These are phyloP conservation scores for Triadica sebifera DNA, from an alignment of 345 rosid species.

Conservation along the genomic window DNA sequence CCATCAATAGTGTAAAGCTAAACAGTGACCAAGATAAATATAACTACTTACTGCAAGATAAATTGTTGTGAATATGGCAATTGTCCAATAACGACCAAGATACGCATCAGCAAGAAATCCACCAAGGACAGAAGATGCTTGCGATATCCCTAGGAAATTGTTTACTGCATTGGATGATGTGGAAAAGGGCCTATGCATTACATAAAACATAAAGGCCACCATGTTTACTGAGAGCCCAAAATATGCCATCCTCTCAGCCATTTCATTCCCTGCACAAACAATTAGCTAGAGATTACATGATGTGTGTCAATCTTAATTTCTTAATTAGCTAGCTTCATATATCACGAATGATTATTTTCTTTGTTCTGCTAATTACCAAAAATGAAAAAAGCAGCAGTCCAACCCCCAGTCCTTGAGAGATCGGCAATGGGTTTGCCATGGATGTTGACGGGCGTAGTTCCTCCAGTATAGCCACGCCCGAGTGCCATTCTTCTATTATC, in stretches of 20 bases:
- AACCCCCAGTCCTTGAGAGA: slow-evolving; percentile 85
- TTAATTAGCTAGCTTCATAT: too few relatives aligned
- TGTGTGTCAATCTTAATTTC: too few relatives aligned
- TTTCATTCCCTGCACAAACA: slow-evolving; percentile 68
- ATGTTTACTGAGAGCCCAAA: slow-evolving; percentile 91
- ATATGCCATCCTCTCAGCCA: slow-evolving; percentile 96
- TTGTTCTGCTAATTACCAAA: slow-evolving; percentile 47
- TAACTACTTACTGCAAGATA: slow-evolving; percentile 61
- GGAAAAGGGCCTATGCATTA: slow-evolving; percentile 81
- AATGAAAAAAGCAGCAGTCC: slow-evolving; percentile 87
- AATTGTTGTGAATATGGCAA: slow-evolving; percentile 82
- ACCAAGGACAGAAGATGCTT: slow-evolving; percentile 84
- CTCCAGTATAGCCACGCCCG: slow-evolving; percentile 82
- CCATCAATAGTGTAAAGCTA: background rate
- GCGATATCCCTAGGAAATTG: slow-evolving; percentile 90
- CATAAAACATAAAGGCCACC: slow-evolving; percentile 88
- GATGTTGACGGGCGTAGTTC: slow-evolving; percentile 78
- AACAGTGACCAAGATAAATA: background rate
- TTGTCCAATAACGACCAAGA: slow-evolving; percentile 92
- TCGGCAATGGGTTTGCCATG: slow-evolving; percentile 76
- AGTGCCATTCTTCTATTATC: slow-evolving; percentile 73
- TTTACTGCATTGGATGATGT: slow-evolving; percentile 83
- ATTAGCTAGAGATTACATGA: too few relatives aligned
- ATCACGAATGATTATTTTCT: too few relatives aligned
- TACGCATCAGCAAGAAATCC: slow-evolving; percentile 96